A percentile compares a stretch with the other conserved stretches of the same genome.
Evolutionary conservation across 805 yeast species (phyloP).

Genomic region (Suhomyces pyralidae): DNA sequence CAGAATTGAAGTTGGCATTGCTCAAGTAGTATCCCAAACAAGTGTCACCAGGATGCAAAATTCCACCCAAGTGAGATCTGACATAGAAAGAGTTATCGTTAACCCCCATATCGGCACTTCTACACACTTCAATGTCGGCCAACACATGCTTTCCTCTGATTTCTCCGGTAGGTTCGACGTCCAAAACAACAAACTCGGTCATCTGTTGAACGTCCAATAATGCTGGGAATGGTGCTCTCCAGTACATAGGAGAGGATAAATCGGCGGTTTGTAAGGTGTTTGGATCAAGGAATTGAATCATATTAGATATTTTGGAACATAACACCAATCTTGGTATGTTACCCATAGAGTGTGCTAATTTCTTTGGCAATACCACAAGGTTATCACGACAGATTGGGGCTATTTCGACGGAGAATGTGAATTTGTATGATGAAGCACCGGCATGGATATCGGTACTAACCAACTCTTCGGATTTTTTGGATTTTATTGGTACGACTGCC

Average conservation of each 20-base stretch:
- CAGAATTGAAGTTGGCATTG: slow-evolving; percentile 86
- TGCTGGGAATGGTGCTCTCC: slow-evolving; percentile 79
- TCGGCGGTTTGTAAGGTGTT: slow-evolving; percentile 75
- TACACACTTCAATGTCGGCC: slow-evolving; percentile 90
- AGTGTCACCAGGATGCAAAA: slow-evolving; percentile 94
- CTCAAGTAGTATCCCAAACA: slow-evolving; percentile 86
- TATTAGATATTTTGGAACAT: slow-evolving; percentile 80
- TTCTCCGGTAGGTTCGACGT: slow-evolving; percentile 88
- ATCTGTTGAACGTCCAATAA: slow-evolving; percentile 73
- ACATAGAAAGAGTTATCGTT: slow-evolving; percentile 82
- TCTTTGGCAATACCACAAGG: slow-evolving; percentile 85
- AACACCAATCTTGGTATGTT: slow-evolving; percentile 76
- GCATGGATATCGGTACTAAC: slow-evolving; percentile 91
- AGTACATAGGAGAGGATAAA: slow-evolving; percentile 64
- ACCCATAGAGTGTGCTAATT: slow-evolving; percentile 79
- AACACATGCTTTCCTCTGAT: slow-evolving; percentile 72
- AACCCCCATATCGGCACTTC: slow-evolving; percentile 82
- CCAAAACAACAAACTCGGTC: slow-evolving; percentile 84
- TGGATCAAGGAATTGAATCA: slow-evolving; percentile 86
- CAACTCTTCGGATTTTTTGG: slow-evolving; percentile 85
- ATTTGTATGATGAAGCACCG: slow-evolving; percentile 83
- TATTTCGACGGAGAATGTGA: slow-evolving; percentile 87
- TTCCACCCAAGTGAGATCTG: slow-evolving; percentile 89
- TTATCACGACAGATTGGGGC: slow-evolving; percentile 98
- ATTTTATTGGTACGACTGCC: slow-evolving; percentile 80